Conservation (phyloP, 306 rosid genomes). For the Alnus glutinosa region DNA sequence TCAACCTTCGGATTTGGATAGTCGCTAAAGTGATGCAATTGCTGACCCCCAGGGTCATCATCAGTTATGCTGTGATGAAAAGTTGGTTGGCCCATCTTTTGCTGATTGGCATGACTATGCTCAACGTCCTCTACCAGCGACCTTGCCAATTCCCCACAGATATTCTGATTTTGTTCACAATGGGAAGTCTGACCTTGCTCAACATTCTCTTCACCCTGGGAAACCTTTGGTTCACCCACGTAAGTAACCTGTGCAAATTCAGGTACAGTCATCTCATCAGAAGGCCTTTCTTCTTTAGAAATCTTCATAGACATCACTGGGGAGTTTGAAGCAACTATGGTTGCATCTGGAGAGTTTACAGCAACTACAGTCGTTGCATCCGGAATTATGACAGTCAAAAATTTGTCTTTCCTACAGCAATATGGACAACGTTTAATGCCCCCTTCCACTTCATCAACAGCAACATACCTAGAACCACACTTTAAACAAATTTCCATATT, state of each 20-base stretch:
- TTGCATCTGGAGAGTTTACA: slow-evolving; percentile 29
- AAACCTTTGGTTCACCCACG: slow-evolving; percentile 37
- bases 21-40: slow-evolving; percentile 39
- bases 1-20: slow-evolving; percentile 45
- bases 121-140: slow-evolving; percentile 37
- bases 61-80: slow-evolving; percentile 30
- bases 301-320: slow-evolving; percentile 26
- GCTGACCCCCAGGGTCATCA: slow-evolving; percentile 43
- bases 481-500: slow-evolving; percentile 48
- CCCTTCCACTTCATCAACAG: slow-evolving; percentile 37
- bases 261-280: slow-evolving; percentile 35
- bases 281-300: slow-evolving; percentile 40
- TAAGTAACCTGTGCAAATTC: slow-evolving; percentile 37
- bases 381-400: slow-evolving; percentile 33
- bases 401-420: slow-evolving; percentile 50
- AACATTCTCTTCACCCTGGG: slow-evolving; percentile 34
- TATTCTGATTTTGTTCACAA: slow-evolving; percentile 40
- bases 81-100: slow-evolving; percentile 37
- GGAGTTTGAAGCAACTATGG: slow-evolving; percentile 39
- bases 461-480: slow-evolving; percentile 53
- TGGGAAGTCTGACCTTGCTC: slow-evolving; percentile 43
- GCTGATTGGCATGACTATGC: slow-evolving; percentile 34
- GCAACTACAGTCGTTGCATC: slow-evolving; percentile 23
- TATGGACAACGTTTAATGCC: slow-evolving; percentile 49
- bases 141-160: slow-evolving; percentile 41